Percentiles rank a stretch among this genome's conserved stretches.
phyloP scores from a whole-genome alignment of 2,329 filamentous ascomycete species.

The Paecilomyces sp. region DNA sequence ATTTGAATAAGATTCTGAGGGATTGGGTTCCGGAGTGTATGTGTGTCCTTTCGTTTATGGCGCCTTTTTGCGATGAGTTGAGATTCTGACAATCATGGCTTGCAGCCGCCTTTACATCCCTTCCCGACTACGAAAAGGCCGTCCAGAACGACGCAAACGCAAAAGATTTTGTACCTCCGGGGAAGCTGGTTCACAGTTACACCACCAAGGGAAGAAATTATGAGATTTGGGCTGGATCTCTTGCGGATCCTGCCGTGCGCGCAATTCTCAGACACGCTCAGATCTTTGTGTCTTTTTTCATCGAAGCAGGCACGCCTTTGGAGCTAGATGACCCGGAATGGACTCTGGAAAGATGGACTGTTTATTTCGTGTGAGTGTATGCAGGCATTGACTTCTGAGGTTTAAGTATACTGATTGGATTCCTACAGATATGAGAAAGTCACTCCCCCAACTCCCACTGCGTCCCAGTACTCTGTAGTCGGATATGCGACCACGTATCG shows the following conservation, averaged over 20 bases:
- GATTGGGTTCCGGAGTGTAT: slow-evolving; percentile 61
- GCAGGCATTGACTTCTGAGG: not conserved
- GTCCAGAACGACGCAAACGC: slow-evolving; percentile 39
- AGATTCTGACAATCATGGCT: slow-evolving; percentile 4
- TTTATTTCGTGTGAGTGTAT: slow-evolving; percentile 69
- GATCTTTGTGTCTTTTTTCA: slow-evolving; percentile 76
- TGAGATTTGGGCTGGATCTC: slow-evolving; percentile 75
- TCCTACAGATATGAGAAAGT: slow-evolving; percentile 48
- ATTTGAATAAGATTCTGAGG: slow-evolving; percentile 59
- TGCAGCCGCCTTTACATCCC: slow-evolving; percentile 60
- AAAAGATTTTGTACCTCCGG: slow-evolving; percentile 62
- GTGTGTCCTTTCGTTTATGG: slow-evolving; percentile 14
- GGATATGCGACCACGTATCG: slow-evolving; percentile 89
- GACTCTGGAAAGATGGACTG: slow-evolving; percentile 73
- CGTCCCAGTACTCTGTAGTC: slow-evolving; percentile 67
- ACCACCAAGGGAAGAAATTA: slow-evolving; percentile 57
- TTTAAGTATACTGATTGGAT: slow-evolving; percentile 9
- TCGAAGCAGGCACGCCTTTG: slow-evolving; percentile 83
- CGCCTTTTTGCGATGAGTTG: slow-evolving; percentile 7
- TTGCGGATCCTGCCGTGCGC: slow-evolving; percentile 63
- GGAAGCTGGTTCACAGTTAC: slow-evolving; percentile 61
- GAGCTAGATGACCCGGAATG: slow-evolving; percentile 64
- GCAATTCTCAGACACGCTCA: slow-evolving; percentile 73
- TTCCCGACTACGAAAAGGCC: slow-evolving; percentile 54
- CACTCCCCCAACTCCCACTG: slow-evolving; percentile 35